Evolutionary conservation across 169 alveolate species (phyloP), one percentile per base, ranked within the genome.

Genomic region (Babesia ovata): DNA sequence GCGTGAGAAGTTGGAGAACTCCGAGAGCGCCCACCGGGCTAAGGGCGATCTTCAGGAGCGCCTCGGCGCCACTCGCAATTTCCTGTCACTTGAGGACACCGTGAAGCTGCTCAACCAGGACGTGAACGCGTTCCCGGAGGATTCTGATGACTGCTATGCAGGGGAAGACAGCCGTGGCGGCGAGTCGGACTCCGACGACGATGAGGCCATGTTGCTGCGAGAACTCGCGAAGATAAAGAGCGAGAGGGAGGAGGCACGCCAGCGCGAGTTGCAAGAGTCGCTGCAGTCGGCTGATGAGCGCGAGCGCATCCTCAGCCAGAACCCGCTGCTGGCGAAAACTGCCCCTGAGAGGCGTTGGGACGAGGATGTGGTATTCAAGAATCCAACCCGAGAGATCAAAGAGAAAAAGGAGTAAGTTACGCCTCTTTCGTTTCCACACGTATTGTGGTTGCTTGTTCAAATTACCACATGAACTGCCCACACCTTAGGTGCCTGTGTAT

Each of bases 201-300:
- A 96, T 46, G 97, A 90, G 61, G 86, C 94, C 66, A 95, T 91
- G 71, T 85, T 96, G 54, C 75, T 95, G 91, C 70, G 93, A 62
- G 99, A 96, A 75, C 91, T 93, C 63, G 96, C 93, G 86, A 96
- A 94, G 85, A 94, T 95, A 24, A 95, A 94, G 78, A 75, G 87
- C 56, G 95, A 95, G 86, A 92, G 91, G 78, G 95, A 95, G 72
- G 97, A 95, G 60, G 89, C 91, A 49, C 69, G 87, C 62, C 86
- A 75, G 79, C 78, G 83, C 44, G 90, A 82, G 60, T 85, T 83
- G 66, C 91, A 92, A 75, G 91, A 91, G 73, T 73, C 72, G 28
- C 70, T 73, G 33, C 53, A 74, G 45, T 73, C 90, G 28, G 84
- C 82, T 22, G 81, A 28, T 21, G 52, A 60, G 58, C 52, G 86